phyloP scores from a whole-genome alignment of 441 rosid genomes.

The Iberis amara region DNA sequence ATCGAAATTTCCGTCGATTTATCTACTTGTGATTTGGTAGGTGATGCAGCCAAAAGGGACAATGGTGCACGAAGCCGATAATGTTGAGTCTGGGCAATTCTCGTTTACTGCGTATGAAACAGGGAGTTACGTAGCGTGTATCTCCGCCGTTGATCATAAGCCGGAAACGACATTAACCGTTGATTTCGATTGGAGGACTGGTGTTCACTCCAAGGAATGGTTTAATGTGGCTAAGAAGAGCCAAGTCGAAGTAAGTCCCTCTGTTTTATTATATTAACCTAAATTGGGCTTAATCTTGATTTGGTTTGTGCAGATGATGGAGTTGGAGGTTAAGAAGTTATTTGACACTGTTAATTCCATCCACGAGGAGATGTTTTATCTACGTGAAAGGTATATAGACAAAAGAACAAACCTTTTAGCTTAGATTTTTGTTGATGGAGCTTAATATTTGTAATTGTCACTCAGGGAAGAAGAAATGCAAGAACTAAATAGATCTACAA shows the following conservation, averaged over 20 bases:
- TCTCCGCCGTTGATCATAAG: slow-evolving; percentile 43
- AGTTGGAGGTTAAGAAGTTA: slow-evolving; percentile 17
- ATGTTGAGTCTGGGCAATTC: slow-evolving; percentile 51
- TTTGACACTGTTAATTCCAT: slow-evolving; percentile 21
- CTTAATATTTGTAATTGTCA: slow-evolving; percentile 1
- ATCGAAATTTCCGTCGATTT: not conserved
- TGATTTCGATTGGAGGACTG: slow-evolving; percentile 63
- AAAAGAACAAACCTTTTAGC: not conserved
- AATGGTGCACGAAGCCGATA: slow-evolving; percentile 34
- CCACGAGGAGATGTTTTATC: slow-evolving; percentile 27
- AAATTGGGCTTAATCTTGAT: not conserved
- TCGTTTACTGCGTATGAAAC: slow-evolving; percentile 52
- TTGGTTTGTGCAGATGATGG: slow-evolving; percentile 24
- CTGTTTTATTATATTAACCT: not conserved
- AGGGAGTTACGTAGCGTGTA: slow-evolving; percentile 48
- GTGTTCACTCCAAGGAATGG: slow-evolving; percentile 57
- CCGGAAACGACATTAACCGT: slow-evolving; percentile 38
- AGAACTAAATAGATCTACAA: slow-evolving; percentile 46
- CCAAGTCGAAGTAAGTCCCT: slow-evolving; percentile 44
- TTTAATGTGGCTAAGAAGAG: slow-evolving; percentile 56
- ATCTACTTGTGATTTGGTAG: slow-evolving; percentile 19
- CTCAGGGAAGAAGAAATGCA: slow-evolving; percentile 66
- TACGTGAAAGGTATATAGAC: slow-evolving; percentile 26
- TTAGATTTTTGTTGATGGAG: not conserved
- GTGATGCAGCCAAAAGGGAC: slow-evolving; percentile 43